These are phyloP conservation scores for Adansonia rubrostipa DNA, from an alignment of 441 rosid genomes.

Conservation along the genomic window DNA sequence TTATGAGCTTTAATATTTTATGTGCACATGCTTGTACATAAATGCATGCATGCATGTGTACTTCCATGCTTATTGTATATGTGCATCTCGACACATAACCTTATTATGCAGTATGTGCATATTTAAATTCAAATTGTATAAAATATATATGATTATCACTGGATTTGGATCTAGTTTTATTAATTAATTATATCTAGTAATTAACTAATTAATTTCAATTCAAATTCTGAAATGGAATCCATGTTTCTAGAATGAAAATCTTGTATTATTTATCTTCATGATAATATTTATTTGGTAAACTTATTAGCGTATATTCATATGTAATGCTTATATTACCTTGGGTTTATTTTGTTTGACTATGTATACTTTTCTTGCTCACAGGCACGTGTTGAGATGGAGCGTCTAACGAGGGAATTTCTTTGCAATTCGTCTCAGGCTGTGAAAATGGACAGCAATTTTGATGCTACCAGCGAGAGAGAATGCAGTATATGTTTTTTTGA, in stretches of 20 bases:
- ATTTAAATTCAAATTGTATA: not conserved
- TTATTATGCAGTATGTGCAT: not conserved
- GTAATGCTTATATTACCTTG: not conserved
- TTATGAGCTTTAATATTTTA: not conserved
- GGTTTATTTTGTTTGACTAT: slow-evolving; percentile 25
- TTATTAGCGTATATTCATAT: not conserved
- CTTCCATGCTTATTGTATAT: not conserved
- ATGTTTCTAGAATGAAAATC: not conserved
- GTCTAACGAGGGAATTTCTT: slow-evolving; percentile 64
- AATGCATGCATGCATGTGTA: not conserved
- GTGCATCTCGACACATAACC: not conserved
- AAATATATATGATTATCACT: not conserved
- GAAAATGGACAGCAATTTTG: slow-evolving; percentile 93
- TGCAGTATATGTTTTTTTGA: slow-evolving; percentile 88
- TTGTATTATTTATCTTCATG: not conserved
- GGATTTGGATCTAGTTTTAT: not conserved
- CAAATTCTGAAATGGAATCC: not conserved
- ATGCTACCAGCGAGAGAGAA: slow-evolving; percentile 90
- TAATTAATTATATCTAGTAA: not conserved
- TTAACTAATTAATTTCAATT: not conserved
- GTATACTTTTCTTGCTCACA: slow-evolving; percentile 34
- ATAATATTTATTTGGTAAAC: not conserved
- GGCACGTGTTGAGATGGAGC: slow-evolving; percentile 86
- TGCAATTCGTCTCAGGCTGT: slow-evolving; percentile 63
- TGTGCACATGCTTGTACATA: not conserved